These are phyloP conservation scores for Solanum habrochaites DNA, from an alignment of 257 asterid genomes.

Conservation along the genomic window DNA sequence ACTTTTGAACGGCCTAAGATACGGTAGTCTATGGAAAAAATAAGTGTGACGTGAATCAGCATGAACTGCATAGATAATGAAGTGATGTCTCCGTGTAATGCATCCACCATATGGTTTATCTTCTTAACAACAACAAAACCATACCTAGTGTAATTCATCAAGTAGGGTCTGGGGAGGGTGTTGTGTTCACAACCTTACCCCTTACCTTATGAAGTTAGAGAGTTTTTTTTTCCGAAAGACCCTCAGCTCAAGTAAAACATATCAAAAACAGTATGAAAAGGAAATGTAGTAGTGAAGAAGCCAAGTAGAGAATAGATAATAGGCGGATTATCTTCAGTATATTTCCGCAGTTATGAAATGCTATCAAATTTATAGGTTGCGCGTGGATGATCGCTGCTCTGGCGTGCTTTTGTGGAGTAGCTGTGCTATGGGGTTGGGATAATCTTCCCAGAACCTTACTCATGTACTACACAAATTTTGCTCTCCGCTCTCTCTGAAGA, in stretches of 20 bases:
- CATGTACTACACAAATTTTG: constrained; percentile 89
- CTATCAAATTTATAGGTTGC: constrained; percentile 47
- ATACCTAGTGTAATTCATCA: not conserved
- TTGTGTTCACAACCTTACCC: not conserved
- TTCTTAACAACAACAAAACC: not conserved
- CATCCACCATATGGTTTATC: not conserved
- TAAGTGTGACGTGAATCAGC: not conserved
- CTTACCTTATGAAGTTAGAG: not conserved
- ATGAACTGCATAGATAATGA: not conserved
- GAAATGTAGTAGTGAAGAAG: not conserved
- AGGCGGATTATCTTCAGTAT: not conserved
- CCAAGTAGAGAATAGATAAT: not conserved
- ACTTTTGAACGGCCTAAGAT: not conserved
- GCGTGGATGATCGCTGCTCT: constrained; percentile 93
- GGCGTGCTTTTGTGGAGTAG: constrained; percentile 78
- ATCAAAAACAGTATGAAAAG: not conserved
- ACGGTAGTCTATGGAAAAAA: not conserved
- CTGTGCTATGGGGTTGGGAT: constrained; percentile 94
- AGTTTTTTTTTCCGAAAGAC: not conserved
- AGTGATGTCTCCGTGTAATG: not conserved
- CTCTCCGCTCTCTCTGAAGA: constrained; percentile 92
- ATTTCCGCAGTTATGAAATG: not conserved
- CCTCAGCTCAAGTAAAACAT: not conserved
- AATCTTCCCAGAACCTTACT: constrained; percentile 90
- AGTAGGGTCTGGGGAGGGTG: not conserved